Base-by-base conservation (phyloP, 2,329 filamentous ascomycete genomes). In the Verticillium isaacii region DNA sequence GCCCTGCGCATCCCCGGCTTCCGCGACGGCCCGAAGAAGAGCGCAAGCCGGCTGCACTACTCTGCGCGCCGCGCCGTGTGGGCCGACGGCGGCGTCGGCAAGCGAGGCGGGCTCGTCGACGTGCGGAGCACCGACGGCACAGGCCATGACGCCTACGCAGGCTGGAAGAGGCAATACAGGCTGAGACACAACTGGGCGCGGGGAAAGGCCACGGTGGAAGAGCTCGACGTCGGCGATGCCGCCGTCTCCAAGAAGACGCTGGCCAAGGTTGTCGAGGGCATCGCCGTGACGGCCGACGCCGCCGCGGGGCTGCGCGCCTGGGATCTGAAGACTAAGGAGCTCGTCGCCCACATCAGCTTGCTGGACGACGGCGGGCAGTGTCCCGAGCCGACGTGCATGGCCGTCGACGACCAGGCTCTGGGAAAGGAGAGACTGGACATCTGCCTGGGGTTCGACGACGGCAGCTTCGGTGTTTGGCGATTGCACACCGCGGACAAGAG, bases 101-200 rank as follows among this genome's bases (percentile, higher is more conserved):
- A 79, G 41, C 68, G 73, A 54, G 77, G 78, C 17, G 78, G 79
- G 17, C 70, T 77, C 63, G 74, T 77, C 1, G 84, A 87, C 58
- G 85, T 89, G 64, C 78, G 83, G 41, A 80, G 83, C 63, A 66
- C 62, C 9, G 73, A 87, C 15, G 77, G 84, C 81, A 89, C 23
- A 14, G 82, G 84, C 59, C 83, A 89, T 60, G 77, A 83, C 56
- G 79, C 83, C 67, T 70, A 85, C 8, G 81, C 89, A 25, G 86
- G 95, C 70, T 97, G 93, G 93, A 96, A 96, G 78, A 84, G 85
- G 64, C 90, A 95, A 69, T 98, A 96, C 75, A 92, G 89, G 69
- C 80, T 97, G 58, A 85, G 91, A 56, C 90, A 97, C 72, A 98
- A 98, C 76, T 98, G 95, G 95, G 85, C 90, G 1, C 86, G 83